These are phyloP conservation scores for Bryum argenteum DNA, from an alignment of 225 moss, liverwort and hornwort species.

Conservation along the genomic window DNA sequence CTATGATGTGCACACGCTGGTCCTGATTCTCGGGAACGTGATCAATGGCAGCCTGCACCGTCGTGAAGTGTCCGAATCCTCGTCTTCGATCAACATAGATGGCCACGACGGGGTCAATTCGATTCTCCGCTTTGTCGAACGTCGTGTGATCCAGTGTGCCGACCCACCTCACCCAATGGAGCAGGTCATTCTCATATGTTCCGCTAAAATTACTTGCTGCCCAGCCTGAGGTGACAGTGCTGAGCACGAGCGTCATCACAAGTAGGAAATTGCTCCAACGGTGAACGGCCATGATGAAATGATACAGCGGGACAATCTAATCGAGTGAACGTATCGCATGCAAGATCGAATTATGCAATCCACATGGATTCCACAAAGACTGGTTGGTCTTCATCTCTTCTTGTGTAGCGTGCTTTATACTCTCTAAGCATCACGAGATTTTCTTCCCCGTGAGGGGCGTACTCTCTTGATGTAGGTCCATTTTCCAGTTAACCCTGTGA, in stretches of 20 bases:
- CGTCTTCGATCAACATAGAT: conserved; percentile 30
- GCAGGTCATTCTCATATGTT: conserved; percentile 25
- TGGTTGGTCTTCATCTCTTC: conserved; percentile 1
- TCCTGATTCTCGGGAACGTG: conserved; percentile 36
- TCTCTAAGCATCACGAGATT: not conserved
- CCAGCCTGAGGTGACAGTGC: not conserved
- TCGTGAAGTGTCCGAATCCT: conserved; percentile 34
- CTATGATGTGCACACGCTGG: conserved; percentile 39
- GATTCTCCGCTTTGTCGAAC: conserved; percentile 30
- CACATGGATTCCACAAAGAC: not conserved
- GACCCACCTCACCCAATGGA: conserved; percentile 42
- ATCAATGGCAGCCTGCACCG: conserved; percentile 54
- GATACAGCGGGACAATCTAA: not conserved
- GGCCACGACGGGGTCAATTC: conserved; percentile 1
- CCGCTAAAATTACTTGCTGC: conserved; percentile 2
- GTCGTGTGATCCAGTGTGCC: conserved; percentile 27
- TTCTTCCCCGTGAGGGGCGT: conserved; percentile 34
- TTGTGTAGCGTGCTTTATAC: conserved; percentile 15
- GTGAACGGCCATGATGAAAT: conserved; percentile 26
- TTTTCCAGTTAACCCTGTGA: conserved; percentile 8
- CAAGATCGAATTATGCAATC: not conserved
- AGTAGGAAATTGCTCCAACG: conserved; percentile 4
- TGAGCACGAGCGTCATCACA: conserved; percentile 16
- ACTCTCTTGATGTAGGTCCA: conserved; percentile 18
- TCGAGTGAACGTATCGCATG: not conserved